These are phyloP conservation scores for Trypethelium eluteriae DNA, from an alignment of 495 filamentous ascomycete genomes.

Conservation along the genomic window DNA sequence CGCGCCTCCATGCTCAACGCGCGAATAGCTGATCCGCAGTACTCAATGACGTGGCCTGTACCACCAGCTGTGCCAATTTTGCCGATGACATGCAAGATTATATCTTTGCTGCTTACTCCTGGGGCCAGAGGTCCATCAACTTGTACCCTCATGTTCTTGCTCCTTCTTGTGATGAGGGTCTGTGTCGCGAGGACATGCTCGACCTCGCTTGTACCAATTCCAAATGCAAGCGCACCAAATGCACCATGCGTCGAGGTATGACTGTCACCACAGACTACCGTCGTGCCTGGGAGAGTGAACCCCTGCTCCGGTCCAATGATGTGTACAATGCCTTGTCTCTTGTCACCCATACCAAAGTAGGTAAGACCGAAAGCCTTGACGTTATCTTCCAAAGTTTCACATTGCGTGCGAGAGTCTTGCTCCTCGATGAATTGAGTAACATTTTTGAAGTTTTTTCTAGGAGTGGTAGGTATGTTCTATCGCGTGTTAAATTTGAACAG, in stretches of 20 bases:
- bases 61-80: slow-evolving; percentile 92
- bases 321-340: slow-evolving; percentile 96
- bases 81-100: slow-evolving; percentile 90
- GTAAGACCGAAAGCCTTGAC: slow-evolving; percentile 94
- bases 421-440: slow-evolving; percentile 82
- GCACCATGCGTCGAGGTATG: slow-evolving; percentile 98
- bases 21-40: slow-evolving; percentile 87
- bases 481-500: not conserved
- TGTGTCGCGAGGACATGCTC: slow-evolving; percentile 98
- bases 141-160: slow-evolving; percentile 97
- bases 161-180: slow-evolving; percentile 84
- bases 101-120: slow-evolving; percentile 93
- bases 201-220: slow-evolving; percentile 96
- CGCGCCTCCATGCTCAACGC: slow-evolving; percentile 89
- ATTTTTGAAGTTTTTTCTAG: slow-evolving; percentile 81
- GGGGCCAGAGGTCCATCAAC: slow-evolving; percentile 86
- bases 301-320: slow-evolving; percentile 99
- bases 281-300: slow-evolving; percentile 95
- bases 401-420: slow-evolving; percentile 86
- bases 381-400: slow-evolving; percentile 90
- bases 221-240: slow-evolving; percentile 90
- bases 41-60: slow-evolving; percentile 92
- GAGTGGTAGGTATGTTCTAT: slow-evolving; percentile 85
- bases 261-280: slow-evolving; percentile 93
- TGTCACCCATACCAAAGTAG: slow-evolving; percentile 94